Base-by-base conservation (phyloP, 2,329 filamentous ascomycete genomes). In the Fusarium lyarnte region DNA sequence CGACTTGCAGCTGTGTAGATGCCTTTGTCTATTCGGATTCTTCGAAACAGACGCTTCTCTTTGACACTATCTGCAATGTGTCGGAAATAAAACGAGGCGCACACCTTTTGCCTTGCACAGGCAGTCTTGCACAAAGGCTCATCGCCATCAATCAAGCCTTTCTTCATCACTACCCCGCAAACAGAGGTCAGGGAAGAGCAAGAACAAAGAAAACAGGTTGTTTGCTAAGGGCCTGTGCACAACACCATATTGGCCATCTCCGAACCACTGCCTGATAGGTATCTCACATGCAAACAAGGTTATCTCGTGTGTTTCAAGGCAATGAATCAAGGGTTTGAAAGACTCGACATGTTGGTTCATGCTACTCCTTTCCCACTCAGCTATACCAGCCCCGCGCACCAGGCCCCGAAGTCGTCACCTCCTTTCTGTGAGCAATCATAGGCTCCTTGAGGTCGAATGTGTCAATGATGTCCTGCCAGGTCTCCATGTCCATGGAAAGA, bases 401-500 rank as follows among this genome's bases (percentile, higher is more conserved):
- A 10, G 88, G 87, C 4, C 86, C 86, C 33, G 84, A 80, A 35
- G 80, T 81, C 11, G 81, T 81, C 63, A 88, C 84, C 70, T 94
- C 91, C 69, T 88, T 84, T 21, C 96, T 89, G 80, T 97, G 93
- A n/a, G 91, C 88, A 70, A 99, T 98, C 81, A 98, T 91, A 3
- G 93, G 87, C 72, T 94, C 86, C n/a, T 84, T 87, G 73, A 98
- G 94, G 31, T 92, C 85, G 77, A 95, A 97, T 0, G 89, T 89
- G 14, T 92, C 81, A 53, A 97, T 91, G 47, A 98, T 86, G 25
- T 93, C 88, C 74, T 89, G 85, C 95, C 95, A 99, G 0, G 89
- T 93, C 3, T 89, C 87, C 85, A 94, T 96, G 75, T 98, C 94
- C 69, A 99, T 89, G 17, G 93, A 92, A 79, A 98, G 89, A 27